Base-by-base conservation (phyloP, 257 asterid species). In the Datura wrightii region DNA sequence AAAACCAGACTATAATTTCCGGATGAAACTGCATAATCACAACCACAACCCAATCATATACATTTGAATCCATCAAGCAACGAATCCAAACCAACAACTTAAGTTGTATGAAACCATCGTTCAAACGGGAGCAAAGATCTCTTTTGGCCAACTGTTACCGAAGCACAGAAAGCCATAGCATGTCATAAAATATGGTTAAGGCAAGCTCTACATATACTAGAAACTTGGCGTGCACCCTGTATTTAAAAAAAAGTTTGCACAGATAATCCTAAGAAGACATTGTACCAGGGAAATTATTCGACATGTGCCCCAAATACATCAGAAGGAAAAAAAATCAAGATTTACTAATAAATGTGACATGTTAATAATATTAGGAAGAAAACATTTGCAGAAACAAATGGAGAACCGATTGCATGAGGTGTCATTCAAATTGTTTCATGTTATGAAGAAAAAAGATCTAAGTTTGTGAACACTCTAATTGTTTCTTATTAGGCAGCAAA, bases 1-100 rank as follows among this genome's bases (percentile, higher is more conserved):
- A 91, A 90, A 79, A 55, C 85, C 56, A 86, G 62, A 52, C 71
- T 34, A 83, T 18, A 67, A 52, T 50, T 50, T 46, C 36, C 16
- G 6, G 42, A 67, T 13, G 19, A 83, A 65, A 83, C 52, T 54
- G 52, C 81, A 53, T 66, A 37, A 66, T 83, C 82, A 52, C 63
- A 52, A 52, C 16, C 63, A 78, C 46, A 78, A 31, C 41, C 63
- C 34, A 52, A 78, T 52, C 82, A 34, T 34, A 76, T 31, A 52
- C 63, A 78, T 78, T 78, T 52, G 65, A 71, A 78, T 52, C 39
- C 44, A 78, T 78, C 46, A 52, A 78, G 24, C 8, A 31, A 76
- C 62, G 0, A 50, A 31, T 4, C 37, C 60, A 74, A 24, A 74
- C 82, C 44, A 76, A 50, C 46, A 76, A 34, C 8, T 76, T 50